Conservation (phyloP, 306 rosid genomes). For the Dalbergia cultrata region DNA sequence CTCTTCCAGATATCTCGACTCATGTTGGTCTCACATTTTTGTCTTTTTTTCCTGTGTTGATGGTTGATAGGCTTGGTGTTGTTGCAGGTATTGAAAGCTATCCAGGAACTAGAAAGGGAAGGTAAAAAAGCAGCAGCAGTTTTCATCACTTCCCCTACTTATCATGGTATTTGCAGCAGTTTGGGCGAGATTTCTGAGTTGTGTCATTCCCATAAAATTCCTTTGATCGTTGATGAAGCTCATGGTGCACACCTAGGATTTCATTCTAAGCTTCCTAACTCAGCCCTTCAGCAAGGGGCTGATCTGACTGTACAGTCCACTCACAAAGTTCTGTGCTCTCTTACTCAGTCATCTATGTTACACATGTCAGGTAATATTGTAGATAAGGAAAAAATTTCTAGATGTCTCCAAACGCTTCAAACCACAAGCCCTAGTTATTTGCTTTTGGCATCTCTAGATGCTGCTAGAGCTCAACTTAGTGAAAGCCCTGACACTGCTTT, state of each 20-base stretch:
- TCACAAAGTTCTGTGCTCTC: constrained; percentile 87
- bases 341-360: constrained; percentile 90
- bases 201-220: constrained; percentile 80
- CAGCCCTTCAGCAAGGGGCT: constrained; percentile 85
- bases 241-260: constrained; percentile 94
- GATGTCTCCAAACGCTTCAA: constrained; percentile 91
- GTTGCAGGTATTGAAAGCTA: constrained; percentile 72
- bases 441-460: constrained; percentile 90
- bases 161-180: constrained; percentile 85
- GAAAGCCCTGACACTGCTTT: constrained; percentile 66
- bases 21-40: constrained; percentile 9
- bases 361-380: constrained; percentile 77
- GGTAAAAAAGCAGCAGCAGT: constrained; percentile 79
- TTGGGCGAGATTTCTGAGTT: constrained; percentile 66
- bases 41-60: neutral
- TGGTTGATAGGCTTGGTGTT: constrained; percentile 29
- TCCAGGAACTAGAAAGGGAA: constrained; percentile 65
- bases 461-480: constrained; percentile 87
- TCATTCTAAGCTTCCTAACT: constrained; percentile 73
- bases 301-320: constrained; percentile 82
- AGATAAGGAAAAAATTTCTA: constrained; percentile 66
- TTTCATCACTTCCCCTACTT: constrained; percentile 86
- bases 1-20: constrained; percentile 1
- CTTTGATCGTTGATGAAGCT: constrained; percentile 93
- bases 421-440: constrained; percentile 89